phyloP scores from a whole-genome alignment of 75 land plant species.

The Picea sitchensis region DNA sequence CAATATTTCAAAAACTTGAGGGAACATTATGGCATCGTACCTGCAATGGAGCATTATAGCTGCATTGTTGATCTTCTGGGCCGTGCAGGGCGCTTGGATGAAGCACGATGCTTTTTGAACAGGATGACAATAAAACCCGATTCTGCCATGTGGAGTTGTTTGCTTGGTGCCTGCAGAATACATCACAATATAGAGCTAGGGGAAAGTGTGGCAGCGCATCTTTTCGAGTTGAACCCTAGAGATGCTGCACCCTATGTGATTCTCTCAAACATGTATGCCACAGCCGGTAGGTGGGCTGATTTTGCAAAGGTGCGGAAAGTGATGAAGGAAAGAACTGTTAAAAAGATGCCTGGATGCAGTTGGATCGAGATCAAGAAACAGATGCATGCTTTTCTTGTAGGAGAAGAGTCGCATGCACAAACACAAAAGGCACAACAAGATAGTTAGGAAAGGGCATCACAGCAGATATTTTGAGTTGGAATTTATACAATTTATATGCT shows the following conservation, averaged over 20 bases:
- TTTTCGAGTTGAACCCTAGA: constrained; percentile 10
- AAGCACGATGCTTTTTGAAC: constrained; percentile 15
- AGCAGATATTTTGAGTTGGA: no score
- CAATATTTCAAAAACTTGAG: constrained; percentile 9
- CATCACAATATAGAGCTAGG: constrained; percentile 20
- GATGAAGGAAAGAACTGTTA: constrained; percentile 6
- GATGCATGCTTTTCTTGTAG: constrained; percentile 12
- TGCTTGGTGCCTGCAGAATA: constrained; percentile 26
- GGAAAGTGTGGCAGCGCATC: constrained; percentile 7
- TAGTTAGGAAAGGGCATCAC: no score
- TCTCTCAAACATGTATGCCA: constrained; percentile 28
- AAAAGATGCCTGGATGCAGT: constrained; percentile 24
- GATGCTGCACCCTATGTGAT: constrained; percentile 21
- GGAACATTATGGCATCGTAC: constrained; percentile 14
- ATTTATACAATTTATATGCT: no score
- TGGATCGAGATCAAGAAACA: constrained; percentile 19
- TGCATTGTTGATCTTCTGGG: constrained; percentile 29
- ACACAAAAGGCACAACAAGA: no score
- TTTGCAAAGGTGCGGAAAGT: constrained; percentile 13
- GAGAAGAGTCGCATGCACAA: neutral
- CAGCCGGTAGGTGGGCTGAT: constrained; percentile 10
- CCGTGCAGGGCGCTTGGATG: constrained; percentile 25
- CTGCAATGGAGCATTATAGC: constrained; percentile 21
- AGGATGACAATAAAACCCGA: constrained; percentile 17
- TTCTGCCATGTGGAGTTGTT: constrained; percentile 17